Evolutionary conservation across 306 rosid species (phyloP), one percentile per base, ranked within the genome.

Genomic region (Mimosa pudica): DNA sequence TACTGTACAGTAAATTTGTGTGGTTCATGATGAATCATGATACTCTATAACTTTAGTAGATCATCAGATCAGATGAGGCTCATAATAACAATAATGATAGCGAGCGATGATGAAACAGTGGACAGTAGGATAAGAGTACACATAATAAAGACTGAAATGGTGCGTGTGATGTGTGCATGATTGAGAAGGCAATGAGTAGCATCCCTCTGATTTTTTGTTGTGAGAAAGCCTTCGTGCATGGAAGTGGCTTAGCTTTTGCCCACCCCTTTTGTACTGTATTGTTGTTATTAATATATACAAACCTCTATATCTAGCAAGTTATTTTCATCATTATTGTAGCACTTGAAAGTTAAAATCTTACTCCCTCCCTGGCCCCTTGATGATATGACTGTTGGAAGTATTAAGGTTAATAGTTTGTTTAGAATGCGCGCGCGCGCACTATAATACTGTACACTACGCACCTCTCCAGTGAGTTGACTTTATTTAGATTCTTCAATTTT

Each of bases 171-270:
- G 24, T 77, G 18, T 49, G 80, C 80, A 65, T 65, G 52, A 49
- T 51, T 66, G 74, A 38, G 49, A 18, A 36, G 14, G 80, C 66
- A 77, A 51, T 66, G 80, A 77, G 80, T 36, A 77, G 54, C 24
- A 51, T 13, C 42, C 52, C 13, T 18, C 7, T 7, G 2, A 17
- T n/a, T 6, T 58, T 33, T 64, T 17, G 46, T 60, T 1, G 51
- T 10, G 35, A 52, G 10, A 70, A 68, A 42, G 73, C 54, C 54
- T 70, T 47, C 35, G 20, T 77, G 80, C 65, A 65, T 77, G 24
- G 51, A 51, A 11, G 12, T 77, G 66, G 65, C 52, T 49, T 24
- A 24, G 30, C 30, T 24, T 24, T 65, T 49, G 41, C 80, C 64
- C 52, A 24, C 63, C 10, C 58, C 24, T 7, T 35, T n/a, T 61